A percentile compares a stretch with the other conserved stretches of the same genome.
These are phyloP conservation scores for Sicyos baderoa DNA, from an alignment of 306 rosid genomes.

Conservation along the genomic window DNA sequence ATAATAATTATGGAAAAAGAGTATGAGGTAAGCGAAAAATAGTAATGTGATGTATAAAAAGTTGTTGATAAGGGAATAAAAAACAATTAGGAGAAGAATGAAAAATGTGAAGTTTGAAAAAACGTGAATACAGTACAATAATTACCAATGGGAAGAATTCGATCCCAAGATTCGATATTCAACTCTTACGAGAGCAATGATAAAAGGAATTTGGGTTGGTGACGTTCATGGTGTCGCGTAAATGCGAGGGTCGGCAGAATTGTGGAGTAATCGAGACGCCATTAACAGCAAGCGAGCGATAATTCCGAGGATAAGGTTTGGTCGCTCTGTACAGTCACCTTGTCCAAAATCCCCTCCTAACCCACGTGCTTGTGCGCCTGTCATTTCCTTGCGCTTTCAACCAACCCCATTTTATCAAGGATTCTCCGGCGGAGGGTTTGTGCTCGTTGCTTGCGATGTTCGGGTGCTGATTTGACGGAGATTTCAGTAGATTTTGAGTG, in stretches of 20 bases:
- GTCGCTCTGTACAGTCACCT: constrained; percentile 3
- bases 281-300: constrained; percentile 12
- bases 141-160: too few species aligned
- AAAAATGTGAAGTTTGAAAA: too few species aligned
- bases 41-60: too few species aligned
- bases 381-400: constrained; percentile 14
- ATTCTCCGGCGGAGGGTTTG: neutral
- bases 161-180: too few species aligned
- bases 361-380: constrained; percentile 5
- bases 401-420: neutral
- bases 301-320: constrained; percentile 9
- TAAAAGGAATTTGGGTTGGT: too few species aligned
- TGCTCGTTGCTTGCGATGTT: neutral
- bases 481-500: neutral
- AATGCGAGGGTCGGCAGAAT: neutral
- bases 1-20: too few species aligned
- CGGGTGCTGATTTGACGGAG: neutral
- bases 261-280: constrained; percentile 15
- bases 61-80: too few species aligned
- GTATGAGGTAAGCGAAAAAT: too few species aligned
- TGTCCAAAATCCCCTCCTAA: neutral
- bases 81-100: too few species aligned
- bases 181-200: too few species aligned
- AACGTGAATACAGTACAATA: too few species aligned
- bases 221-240: neutral